Conservation (phyloP, 768 basidiomycete genomes). For the Agrocybe praecox region DNA sequence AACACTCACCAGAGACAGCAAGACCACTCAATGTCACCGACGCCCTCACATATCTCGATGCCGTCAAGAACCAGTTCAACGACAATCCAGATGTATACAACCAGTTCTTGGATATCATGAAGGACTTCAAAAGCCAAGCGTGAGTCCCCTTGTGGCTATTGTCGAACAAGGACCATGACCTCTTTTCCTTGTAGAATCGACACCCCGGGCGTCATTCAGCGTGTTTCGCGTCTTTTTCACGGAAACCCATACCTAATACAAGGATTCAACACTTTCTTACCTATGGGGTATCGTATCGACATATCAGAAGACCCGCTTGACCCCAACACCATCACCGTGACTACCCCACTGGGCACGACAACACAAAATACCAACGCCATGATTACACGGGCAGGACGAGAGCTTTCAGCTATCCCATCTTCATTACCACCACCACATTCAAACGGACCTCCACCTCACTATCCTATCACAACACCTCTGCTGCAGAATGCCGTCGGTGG, state of each 20-base stretch:
- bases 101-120: conserved; percentile 95
- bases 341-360: conserved; percentile 74
- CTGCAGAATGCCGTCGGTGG: conserved; percentile 36
- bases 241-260: conserved; percentile 90
- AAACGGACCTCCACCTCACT: conserved; percentile 18
- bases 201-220: conserved; percentile 95
- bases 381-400: conserved; percentile 28
- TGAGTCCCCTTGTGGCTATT: conserved; percentile 38
- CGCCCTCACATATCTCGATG: conserved; percentile 91
- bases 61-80: conserved; percentile 89
- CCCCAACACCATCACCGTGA: conserved; percentile 77
- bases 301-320: conserved; percentile 71
- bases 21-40: conserved; percentile 91
- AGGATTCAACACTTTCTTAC: conserved; percentile 98
- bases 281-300: conserved; percentile 93
- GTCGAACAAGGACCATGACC: conserved; percentile 13
- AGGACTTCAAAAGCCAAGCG: conserved; percentile 97
- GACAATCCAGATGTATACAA: conserved; percentile 95
- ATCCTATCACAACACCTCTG: conserved; percentile 30
- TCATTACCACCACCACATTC: conserved; percentile 25
- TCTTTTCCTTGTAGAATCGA: conserved; percentile 69
- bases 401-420: conserved; percentile 30
- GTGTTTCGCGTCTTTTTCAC: conserved; percentile 91
- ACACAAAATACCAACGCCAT: conserved; percentile 59
- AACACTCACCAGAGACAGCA: conserved; percentile 38